Percentiles rank a stretch among this genome's conserved stretches.
Conservation (phyloP, 352 stramenopile genomes). For the Globisporangium viniferum region DNA sequence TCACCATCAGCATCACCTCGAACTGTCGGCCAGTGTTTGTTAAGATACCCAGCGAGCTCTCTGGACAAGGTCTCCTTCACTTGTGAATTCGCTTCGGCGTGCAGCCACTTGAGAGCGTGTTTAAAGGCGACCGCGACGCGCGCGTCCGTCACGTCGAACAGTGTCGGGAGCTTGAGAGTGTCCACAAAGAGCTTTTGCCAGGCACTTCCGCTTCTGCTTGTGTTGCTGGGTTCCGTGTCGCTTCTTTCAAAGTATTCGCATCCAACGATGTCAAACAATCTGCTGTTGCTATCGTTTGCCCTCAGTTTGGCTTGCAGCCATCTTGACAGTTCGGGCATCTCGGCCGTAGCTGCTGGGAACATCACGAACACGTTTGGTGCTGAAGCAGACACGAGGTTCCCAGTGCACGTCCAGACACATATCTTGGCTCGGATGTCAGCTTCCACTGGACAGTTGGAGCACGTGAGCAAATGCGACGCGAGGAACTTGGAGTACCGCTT, state of each 20-base stretch:
- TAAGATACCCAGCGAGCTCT: slow-evolving; percentile 39
- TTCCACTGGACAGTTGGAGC: slow-evolving; percentile 27
- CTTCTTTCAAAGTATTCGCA: slow-evolving; percentile 4
- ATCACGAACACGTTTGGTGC: slow-evolving; percentile 26
- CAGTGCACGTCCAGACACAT: slow-evolving; percentile 26
- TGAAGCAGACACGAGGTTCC: slow-evolving; percentile 15
- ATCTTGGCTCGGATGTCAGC: slow-evolving; percentile 27
- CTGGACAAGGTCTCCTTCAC: slow-evolving; percentile 41
- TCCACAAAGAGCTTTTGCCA: slow-evolving; percentile 42
- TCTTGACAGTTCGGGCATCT: slow-evolving; percentile 23
- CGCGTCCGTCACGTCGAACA: slow-evolving; percentile 31
- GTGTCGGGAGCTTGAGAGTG: slow-evolving; percentile 32
- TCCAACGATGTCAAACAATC: slow-evolving; percentile 9
- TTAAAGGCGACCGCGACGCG: slow-evolving; percentile 24
- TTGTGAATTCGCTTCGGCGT: slow-evolving; percentile 26
- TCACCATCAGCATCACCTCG: not conserved
- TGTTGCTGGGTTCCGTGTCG: not conserved
- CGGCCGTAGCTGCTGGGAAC: slow-evolving; percentile 18
- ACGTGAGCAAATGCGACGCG: slow-evolving; percentile 29
- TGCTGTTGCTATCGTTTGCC: not conserved
- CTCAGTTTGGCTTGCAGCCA: slow-evolving; percentile 25
- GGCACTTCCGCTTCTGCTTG: slow-evolving; percentile 9
- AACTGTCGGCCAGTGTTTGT: slow-evolving; percentile 34
- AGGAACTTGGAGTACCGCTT: slow-evolving; percentile 36
- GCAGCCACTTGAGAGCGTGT: slow-evolving; percentile 47